Evolutionary conservation across 139 green algal species (phyloP).

Genomic region (Ettlia oleoabundans): DNA sequence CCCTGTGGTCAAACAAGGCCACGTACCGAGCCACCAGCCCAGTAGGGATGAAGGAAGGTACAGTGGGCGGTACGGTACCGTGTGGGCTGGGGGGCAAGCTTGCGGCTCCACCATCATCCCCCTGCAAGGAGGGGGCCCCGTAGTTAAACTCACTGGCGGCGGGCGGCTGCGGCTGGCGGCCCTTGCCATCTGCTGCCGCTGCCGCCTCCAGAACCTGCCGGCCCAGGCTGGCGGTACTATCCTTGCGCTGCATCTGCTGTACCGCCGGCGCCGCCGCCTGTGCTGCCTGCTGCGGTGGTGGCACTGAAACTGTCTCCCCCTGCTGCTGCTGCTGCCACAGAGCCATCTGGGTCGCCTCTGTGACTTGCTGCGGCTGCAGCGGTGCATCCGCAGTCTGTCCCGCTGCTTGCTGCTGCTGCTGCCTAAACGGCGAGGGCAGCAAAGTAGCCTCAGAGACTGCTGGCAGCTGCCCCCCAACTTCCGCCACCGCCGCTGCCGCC

Average conservation of each 20-base stretch:
- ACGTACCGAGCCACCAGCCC: constrained; percentile 45
- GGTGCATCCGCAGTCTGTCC: not conserved
- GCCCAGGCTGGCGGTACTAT: constrained; percentile 16
- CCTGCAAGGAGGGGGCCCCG: constrained; percentile 10
- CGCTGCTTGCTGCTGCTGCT: constrained; percentile 4
- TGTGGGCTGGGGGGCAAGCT: constrained; percentile 15
- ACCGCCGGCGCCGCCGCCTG: not conserved
- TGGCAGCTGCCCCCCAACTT: not conserved
- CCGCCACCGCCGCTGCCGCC: not conserved
- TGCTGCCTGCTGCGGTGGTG: not conserved
- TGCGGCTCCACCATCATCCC: not conserved
- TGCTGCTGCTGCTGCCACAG: not conserved
- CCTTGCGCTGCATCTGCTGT: not conserved
- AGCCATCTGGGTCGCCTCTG: not conserved
- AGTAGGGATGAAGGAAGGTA: constrained; percentile 16
- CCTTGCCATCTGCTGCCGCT: not conserved
- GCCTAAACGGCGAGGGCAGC: not conserved
- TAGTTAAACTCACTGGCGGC: not conserved
- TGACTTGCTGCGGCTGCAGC: not conserved
- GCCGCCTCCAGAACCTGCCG: constrained; percentile 14
- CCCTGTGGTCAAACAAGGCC: constrained; percentile 25
- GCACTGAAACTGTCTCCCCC: not conserved
- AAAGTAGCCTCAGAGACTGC: not conserved
- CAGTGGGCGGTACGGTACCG: not conserved
- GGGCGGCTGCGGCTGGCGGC: not conserved